Base-by-base conservation (phyloP, 495 filamentous ascomycete genomes). In the Astrocystis sublimbata region DNA sequence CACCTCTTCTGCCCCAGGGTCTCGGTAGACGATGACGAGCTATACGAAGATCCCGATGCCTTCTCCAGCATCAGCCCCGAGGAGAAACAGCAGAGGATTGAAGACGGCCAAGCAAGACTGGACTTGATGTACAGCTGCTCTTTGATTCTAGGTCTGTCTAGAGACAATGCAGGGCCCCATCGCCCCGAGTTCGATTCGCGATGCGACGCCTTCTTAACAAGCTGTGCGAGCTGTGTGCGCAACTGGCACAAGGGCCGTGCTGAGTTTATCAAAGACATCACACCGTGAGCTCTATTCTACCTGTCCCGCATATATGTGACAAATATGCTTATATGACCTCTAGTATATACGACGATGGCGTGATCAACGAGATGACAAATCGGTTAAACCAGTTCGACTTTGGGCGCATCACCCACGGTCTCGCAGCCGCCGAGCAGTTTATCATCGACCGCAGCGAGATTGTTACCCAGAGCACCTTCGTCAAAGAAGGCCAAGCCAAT, bases 191-290 rank as follows among this genome's bases (percentile, higher is more conserved):
- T 93, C 45, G 79, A 75, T 2, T 74, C 84, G 24, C 65, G 74
- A 4, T 70, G 76, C 45, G 74, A 79, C 42, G 41, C 33, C 23
- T 76, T 71, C 50, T 77, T 97, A 38, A 83, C 76, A 28, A 83
- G 76, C 36, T 97, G 93, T 75, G 89, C 96, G 65, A 78, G 85
- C 41, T 97, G 93, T 71, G 87, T 92, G 60, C 84, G 85, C 38
- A 84, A 86, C 41, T 97, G 92, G 76, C 91, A 97, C 75, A 88
- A 84, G 47, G 83, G 83, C 19, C 87, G 88, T 68, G 80, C 82
- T 60, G 79, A 77, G 65, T 81, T 90, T 62, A 76, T 88, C 61
- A 81, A 86, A 42, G 76, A 82, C 24, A 76, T 93, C 17, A 79
- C 82, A 67, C 78, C 82, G 78, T 81, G 69, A 72, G 71, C 67